Base-by-base conservation (phyloP, 1,139 yeast species). In the Candida neerlandica region DNA sequence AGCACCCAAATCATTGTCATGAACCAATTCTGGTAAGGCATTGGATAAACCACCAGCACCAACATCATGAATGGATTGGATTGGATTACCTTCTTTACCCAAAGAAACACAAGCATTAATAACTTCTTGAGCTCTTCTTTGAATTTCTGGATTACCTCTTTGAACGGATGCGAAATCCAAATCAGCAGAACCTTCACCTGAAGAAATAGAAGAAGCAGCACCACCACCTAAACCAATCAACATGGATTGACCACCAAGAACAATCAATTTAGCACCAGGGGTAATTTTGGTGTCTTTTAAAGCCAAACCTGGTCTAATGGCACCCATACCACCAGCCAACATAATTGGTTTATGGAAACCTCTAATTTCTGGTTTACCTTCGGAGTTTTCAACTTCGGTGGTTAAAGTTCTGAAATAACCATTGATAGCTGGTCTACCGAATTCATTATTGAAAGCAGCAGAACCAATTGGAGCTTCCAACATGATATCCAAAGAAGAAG, bases 21-120 rank as follows among this genome's bases (percentile, higher is more conserved):
- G 98, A 37, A 94, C 99, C 59, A 95, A 80, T 73, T 95, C 99
- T 2, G 99, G 97, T 58, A 95, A 78, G 9, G 99, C 99, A 64
- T 95, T 95, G 29, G 98, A 91, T 58, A 95, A 78, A 47, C 99
- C 99, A 69, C 99, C 99, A 42, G 99, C 99, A 71, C 99, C 99
- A 48, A 95, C 99, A 72, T 95, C 99, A 66, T 95, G 99, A 61
- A 95, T 89, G 30, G 96, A 90, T 71, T 92, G 96, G 58, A 95
- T 89, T 45, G 98, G 99, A 63, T 86, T 92, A 12, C 62, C 61
- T 26, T 77, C 77, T 29, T 77, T 76, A 47, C 96, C 97, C 51
- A 90, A 77, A 2, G 96, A 84, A 38, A 86, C 86, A 80, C 99
- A 95, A 19, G 96, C 84, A 67, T 94, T 96, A 58, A 95, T 94